A percentile compares a stretch with the other conserved stretches of the same genome.
Evolutionary conservation across 345 rosid species (phyloP).

Genomic region (Pistacia atlantica): DNA sequence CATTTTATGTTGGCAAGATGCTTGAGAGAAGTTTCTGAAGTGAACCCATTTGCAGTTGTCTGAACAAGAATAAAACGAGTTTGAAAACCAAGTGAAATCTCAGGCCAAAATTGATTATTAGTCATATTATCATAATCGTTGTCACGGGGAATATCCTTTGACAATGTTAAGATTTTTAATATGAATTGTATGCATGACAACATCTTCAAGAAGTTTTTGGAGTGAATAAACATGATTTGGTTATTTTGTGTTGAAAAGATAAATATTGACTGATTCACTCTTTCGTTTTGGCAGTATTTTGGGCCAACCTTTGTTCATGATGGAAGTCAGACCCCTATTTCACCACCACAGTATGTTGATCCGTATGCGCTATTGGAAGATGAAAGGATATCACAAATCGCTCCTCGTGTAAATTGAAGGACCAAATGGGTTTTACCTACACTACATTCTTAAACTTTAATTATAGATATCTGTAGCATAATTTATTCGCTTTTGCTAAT

Average conservation of each 20-base stretch:
- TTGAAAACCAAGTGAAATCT: too few species aligned
- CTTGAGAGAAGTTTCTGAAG: not conserved
- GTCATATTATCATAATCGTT: not conserved
- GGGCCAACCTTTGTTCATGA: conserved; percentile 78
- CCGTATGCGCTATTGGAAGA: conserved; percentile 82
- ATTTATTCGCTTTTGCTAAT: conserved; percentile 9
- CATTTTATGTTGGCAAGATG: not conserved
- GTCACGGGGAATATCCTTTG: not conserved
- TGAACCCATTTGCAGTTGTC: not conserved
- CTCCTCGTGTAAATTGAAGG: conserved; percentile 57
- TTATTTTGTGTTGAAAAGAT: not conserved
- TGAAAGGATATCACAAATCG: conserved; percentile 69
- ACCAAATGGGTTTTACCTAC: not conserved
- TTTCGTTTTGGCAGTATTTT: conserved; percentile 54
- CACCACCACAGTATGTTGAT: conserved; percentile 60
- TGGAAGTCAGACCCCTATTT: conserved; percentile 38
- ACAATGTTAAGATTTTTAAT: too few species aligned
- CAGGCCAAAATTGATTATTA: not conserved
- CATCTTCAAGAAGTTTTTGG: not conserved
- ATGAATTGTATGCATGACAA: not conserved
- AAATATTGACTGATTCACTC: conserved; percentile 6
- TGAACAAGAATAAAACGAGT: not conserved
- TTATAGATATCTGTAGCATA: conserved; percentile 21
- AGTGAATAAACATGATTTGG: not conserved
- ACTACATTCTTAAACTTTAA: conserved; percentile 5